Conservation (phyloP, 768 basidiomycete species). For the Harrya chromipes region DNA sequence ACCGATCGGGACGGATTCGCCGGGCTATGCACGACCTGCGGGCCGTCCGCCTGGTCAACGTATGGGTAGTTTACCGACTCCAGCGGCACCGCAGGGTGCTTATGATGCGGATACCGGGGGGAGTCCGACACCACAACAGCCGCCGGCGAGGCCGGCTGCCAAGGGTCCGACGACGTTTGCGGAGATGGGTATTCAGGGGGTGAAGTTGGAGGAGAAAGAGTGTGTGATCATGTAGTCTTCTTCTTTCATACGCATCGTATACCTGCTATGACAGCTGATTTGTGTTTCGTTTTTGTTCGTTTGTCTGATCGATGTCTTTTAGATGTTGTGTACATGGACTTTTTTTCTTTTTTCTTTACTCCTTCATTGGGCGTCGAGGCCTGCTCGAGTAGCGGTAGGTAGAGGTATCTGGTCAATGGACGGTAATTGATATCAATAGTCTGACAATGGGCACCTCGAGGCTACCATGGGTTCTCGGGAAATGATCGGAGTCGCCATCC, state of each 20-base stretch:
- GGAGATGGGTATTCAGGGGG: slow-evolving; percentile 88
- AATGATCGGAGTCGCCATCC: too few species aligned
- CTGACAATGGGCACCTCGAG: too few species aligned
- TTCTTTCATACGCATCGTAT: background rate
- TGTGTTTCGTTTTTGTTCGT: too few species aligned
- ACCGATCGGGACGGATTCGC: slow-evolving; percentile 15
- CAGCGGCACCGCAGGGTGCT: slow-evolving; percentile 4
- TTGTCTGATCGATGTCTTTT: too few species aligned
- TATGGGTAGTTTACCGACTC: slow-evolving; percentile 17
- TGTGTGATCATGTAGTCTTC: slow-evolving; percentile 80
- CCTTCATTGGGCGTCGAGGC: too few species aligned
- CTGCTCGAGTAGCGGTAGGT: too few species aligned
- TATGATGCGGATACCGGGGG: background rate
- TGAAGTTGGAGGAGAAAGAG: slow-evolving; percentile 75
- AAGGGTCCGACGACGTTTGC: slow-evolving; percentile 76
- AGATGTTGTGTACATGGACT: too few species aligned
- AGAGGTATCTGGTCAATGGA: too few species aligned
- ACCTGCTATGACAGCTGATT: too few species aligned
- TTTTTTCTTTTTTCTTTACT: too few species aligned
- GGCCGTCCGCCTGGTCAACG: slow-evolving; percentile 35
- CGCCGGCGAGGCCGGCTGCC: slow-evolving; percentile 5
- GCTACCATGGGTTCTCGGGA: too few species aligned
- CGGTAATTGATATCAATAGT: too few species aligned
- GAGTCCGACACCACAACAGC: background rate
- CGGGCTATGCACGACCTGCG: slow-evolving; percentile 26